Conservation (phyloP, 139 green algal species). For the Chlamydomonas incerta region DNA sequence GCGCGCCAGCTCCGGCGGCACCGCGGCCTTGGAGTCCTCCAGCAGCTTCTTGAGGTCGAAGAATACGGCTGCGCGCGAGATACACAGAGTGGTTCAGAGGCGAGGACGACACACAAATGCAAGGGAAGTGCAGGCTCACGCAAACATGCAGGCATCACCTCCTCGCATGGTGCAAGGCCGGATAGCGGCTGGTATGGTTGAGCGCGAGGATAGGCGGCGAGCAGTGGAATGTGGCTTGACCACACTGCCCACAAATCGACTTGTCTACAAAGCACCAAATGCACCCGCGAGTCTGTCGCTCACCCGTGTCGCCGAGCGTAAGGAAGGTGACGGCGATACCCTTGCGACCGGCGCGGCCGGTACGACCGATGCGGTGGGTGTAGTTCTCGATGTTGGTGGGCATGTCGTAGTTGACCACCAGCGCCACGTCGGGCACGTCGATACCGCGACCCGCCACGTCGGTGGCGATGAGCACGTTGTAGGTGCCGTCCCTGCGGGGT, state of each 20-base stretch:
- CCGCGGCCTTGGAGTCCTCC: conserved; percentile 72
- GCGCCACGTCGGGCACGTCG: conserved; percentile 92
- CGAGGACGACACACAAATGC: no score
- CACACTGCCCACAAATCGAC: no score
- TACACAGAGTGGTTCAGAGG: no score
- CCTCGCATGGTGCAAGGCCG: no score
- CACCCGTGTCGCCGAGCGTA: conserved; percentile 68
- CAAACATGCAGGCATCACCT: no score
- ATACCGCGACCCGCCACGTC: conserved; percentile 98
- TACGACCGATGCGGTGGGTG: conserved; percentile 96
- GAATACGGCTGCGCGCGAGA: conserved; percentile 85
- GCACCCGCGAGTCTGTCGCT: no score
- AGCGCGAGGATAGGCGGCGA: no score
- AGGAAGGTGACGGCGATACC: conserved; percentile 94
- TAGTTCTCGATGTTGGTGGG: conserved; percentile 95
- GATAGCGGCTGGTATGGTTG: no score
- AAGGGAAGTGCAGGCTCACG: no score
- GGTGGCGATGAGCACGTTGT: conserved; percentile 96
- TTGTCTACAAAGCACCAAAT: no score
- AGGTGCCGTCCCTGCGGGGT: conserved; percentile 79
- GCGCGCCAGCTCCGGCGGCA: conserved; percentile 78
- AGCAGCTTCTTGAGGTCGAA: conserved; percentile 95
- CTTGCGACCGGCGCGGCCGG: conserved; percentile 86
- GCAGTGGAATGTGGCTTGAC: no score
- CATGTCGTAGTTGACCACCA: conserved; percentile 99